Evolutionary conservation across 164 flowering plant genomes (phyloP).

Genomic region (Chimonanthus salicifolius): DNA sequence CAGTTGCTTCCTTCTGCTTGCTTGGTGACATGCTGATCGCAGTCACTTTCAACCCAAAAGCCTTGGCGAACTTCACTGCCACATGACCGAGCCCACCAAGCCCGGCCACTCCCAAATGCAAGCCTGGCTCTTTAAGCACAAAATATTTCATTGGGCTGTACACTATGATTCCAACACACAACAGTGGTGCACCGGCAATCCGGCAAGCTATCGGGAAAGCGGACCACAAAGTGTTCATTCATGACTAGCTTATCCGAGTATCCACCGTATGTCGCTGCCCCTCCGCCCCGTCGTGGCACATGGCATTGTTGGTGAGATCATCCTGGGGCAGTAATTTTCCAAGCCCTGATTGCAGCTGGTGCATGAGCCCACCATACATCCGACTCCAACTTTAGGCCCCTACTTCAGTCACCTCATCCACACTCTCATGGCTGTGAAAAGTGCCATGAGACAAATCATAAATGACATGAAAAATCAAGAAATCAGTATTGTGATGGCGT

Average conservation of each 20-base stretch:
- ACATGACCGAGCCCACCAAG: conserved; percentile 61
- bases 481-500: too few species aligned
- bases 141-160: conserved; percentile 42
- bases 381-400: conserved; percentile 37
- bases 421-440: conserved; percentile 36
- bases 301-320: conserved; percentile 21
- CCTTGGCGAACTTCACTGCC: conserved; percentile 58
- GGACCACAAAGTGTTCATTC: conserved; percentile 31
- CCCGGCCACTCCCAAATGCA: conserved; percentile 43
- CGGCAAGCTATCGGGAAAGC: conserved; percentile 39
- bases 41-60: conserved; percentile 51
- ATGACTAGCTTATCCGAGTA: conserved; percentile 32
- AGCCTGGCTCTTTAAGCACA: conserved; percentile 34
- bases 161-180: conserved; percentile 46
- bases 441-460: too few species aligned
- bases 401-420: conserved; percentile 27
- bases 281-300: conserved; percentile 14
- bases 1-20: conserved; percentile 56
- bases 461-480: too few species aligned
- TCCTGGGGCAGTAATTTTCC: conserved; percentile 33
- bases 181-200: conserved; percentile 35
- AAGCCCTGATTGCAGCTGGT: conserved; percentile 18
- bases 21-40: conserved; percentile 60
- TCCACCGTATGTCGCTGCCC: conserved; percentile 32
- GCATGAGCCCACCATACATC: conserved; percentile 26